Evolutionary conservation across 257 asterid genomes (phyloP), one percentile per base, ranked within the genome.

Genomic region (Lycium barbarum): DNA sequence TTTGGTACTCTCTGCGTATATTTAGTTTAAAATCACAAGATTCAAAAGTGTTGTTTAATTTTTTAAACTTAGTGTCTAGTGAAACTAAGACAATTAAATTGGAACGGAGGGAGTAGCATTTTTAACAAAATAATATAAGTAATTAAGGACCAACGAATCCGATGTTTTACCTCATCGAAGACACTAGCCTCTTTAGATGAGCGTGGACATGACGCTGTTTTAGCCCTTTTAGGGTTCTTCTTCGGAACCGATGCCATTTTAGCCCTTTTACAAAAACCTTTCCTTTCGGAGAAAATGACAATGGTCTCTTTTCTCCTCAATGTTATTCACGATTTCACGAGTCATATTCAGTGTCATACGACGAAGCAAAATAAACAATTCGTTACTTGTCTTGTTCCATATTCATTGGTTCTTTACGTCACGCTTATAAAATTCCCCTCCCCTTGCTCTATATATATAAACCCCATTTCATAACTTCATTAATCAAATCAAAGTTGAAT

Each of bases 161-260:
- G 2, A 49, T 10, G 7, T 9, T 79, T 84, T 83, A 87, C 91
- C 80, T 90, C 90, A 51, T 91, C 93, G 83, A 96, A 96, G 72
- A 83, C 94, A 86, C 66, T 87, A 87, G 80, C 57, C 84, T 84
- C 20, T 40, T 86, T 85, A 49, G 65, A 45, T 33, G 81, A 87
- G 71, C 86, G 83, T 22, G 91, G 83, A 63, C 89, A 61, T 43
- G 95, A 88, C 66, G 79, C 89, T 85, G 83, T 90, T 89, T 89
- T 94, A 63, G 89, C 84, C 87, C 95, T 92, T 90, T 90, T 93
- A 72, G 91, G 91, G 83, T 87, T 91, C 61, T 76, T 89, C 86
- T 88, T 85, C 22, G 97, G 83, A 26, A 85, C 78, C 14, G 91
- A 80, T 83, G 67, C 84, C 86, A 81, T 90, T 89, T 89, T 94